Evolutionary conservation across 164 flowering plant species (phyloP).

Genomic region (Macadamia integrifolia): DNA sequence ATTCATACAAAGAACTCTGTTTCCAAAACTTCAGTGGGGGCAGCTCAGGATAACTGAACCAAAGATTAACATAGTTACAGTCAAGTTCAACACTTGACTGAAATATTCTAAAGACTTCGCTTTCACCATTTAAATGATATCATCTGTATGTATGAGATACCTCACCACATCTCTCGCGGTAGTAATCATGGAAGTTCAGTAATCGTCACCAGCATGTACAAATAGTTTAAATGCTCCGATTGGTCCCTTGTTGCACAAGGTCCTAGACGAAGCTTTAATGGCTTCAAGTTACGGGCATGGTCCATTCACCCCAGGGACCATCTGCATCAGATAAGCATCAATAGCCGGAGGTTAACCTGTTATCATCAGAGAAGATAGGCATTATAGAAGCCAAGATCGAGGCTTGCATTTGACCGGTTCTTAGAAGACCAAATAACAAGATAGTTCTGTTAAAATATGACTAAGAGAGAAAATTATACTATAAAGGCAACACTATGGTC

Average conservation of each 20-base stretch:
- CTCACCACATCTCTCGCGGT: background rate
- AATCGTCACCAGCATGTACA: background rate
- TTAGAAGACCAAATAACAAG: background rate
- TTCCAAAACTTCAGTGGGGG: background rate
- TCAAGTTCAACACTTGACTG: background rate
- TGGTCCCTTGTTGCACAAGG: constrained; percentile 1
- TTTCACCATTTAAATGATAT: constrained; percentile 3
- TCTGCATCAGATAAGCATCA: constrained; percentile 6
- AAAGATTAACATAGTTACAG: constrained; percentile 4
- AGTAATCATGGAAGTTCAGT: background rate
- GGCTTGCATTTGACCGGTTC: constrained; percentile 2
- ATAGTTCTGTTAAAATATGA: background rate
- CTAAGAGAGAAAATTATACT: no score
- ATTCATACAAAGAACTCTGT: background rate
- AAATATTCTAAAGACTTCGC: background rate
- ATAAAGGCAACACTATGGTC: no score
- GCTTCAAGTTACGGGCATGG: background rate
- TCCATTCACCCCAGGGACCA: constrained; percentile 7
- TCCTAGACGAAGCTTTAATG: background rate
- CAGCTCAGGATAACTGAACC: background rate
- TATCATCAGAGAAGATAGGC: constrained; percentile 5
- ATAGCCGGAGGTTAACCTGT: constrained; percentile 15
- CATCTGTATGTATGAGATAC: constrained; percentile 1
- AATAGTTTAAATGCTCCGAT: background rate
- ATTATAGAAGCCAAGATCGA: background rate